These are phyloP conservation scores for Mycena crocata DNA, from an alignment of 768 basidiomycete species.

Conservation along the genomic window DNA sequence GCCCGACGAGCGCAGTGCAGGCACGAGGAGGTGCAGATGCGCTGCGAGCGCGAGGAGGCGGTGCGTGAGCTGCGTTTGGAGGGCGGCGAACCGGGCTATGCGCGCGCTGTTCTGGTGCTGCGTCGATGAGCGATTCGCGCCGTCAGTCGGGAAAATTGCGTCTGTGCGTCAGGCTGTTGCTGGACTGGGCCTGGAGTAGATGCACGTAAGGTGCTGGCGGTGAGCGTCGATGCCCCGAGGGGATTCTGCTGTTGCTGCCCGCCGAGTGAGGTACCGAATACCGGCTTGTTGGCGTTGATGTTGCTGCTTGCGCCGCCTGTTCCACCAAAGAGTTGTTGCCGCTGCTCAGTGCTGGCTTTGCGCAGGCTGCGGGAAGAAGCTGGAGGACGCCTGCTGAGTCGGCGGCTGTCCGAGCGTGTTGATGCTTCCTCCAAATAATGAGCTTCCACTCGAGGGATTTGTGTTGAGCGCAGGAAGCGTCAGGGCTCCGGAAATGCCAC, in stretches of 20 bases:
- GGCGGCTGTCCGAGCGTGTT: slow-evolving; percentile 38
- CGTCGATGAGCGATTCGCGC: slow-evolving; percentile 74
- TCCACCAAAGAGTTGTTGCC: slow-evolving; percentile 47
- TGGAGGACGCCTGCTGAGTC: slow-evolving; percentile 39
- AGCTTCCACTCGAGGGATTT: slow-evolving; percentile 35
- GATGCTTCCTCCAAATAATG: slow-evolving; percentile 39
- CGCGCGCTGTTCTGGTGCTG: slow-evolving; percentile 72
- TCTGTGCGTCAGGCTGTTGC: slow-evolving; percentile 69
- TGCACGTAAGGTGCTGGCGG: slow-evolving; percentile 47
- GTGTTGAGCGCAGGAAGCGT: slow-evolving; percentile 40
- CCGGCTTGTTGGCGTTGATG: slow-evolving; percentile 23
- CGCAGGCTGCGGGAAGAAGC: slow-evolving; percentile 47
- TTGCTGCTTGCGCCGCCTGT: slow-evolving; percentile 22
- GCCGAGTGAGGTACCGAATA: slow-evolving; percentile 7
- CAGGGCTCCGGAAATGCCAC: slow-evolving; percentile 27
- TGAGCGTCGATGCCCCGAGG: slow-evolving; percentile 45
- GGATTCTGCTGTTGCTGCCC: slow-evolving; percentile 18
- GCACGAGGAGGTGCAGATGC: slow-evolving; percentile 84
- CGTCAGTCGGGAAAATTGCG: slow-evolving; percentile 63
- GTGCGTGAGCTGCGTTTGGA: slow-evolving; percentile 77
- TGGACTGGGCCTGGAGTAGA: slow-evolving; percentile 50
- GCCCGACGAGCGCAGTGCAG: slow-evolving; percentile 77
- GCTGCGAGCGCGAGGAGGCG: slow-evolving; percentile 77
- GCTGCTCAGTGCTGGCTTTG: slow-evolving; percentile 42
- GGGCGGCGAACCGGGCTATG: slow-evolving; percentile 68